Conservation (phyloP, 768 basidiomycete species). For the Rhizopogon vulgaris region DNA sequence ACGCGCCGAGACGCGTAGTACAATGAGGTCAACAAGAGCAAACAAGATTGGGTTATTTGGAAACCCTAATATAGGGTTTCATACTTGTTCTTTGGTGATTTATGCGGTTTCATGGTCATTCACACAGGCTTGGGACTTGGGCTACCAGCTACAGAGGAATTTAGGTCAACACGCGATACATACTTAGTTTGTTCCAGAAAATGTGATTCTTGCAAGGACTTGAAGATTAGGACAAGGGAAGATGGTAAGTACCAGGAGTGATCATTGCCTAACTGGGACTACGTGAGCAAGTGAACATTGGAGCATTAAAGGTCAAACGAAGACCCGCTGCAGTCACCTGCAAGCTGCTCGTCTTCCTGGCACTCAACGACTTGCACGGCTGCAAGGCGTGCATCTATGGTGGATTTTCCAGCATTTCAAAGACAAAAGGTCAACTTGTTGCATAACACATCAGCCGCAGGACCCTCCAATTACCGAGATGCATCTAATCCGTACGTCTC, state of each 20-base stretch:
- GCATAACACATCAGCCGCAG: constrained; percentile 5
- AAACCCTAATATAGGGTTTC: too few species aligned
- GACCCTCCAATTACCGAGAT: constrained; percentile 22
- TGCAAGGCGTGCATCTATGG: not conserved
- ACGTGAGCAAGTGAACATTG: not conserved
- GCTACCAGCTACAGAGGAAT: too few species aligned
- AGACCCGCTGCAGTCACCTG: not conserved
- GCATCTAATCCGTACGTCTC: constrained; percentile 19
- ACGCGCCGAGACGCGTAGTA: constrained; percentile 23
- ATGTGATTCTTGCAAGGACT: too few species aligned
- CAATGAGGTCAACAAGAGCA: constrained; percentile 14
- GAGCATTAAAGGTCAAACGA: not conserved
- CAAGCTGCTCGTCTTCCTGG: not conserved
- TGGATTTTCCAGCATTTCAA: not conserved
- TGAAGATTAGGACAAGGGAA: too few species aligned
- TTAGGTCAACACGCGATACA: too few species aligned
- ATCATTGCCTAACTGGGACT: not conserved
- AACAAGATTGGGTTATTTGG: constrained; percentile 7
- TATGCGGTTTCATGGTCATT: too few species aligned
- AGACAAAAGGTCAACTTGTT: constrained; percentile 8
- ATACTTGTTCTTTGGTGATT: too few species aligned
- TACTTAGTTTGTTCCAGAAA: too few species aligned
- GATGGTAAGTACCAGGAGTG: too few species aligned
- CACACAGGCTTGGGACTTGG: too few species aligned
- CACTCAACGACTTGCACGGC: not conserved